Evolutionary conservation across 192 early-diverging fungal species (phyloP), one percentile per base, ranked within the genome.

Genomic region (Powellomyces hirtus): DNA sequence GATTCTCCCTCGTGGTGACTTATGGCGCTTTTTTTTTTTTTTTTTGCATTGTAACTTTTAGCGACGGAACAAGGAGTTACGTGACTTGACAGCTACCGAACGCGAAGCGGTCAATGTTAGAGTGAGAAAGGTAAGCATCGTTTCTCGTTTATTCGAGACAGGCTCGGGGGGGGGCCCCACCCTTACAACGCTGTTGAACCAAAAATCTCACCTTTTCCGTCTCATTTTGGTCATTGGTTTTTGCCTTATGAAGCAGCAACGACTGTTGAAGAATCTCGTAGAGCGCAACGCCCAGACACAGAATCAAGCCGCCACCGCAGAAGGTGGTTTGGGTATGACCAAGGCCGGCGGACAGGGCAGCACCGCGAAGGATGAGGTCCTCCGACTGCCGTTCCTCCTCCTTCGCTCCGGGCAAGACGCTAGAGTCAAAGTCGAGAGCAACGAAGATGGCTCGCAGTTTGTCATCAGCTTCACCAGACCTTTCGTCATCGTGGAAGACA

Each of bases 321-420:
- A 49, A 7, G 14, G 26, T 3, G 26, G 46, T 49, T 24, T 49
- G 2, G 46, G 14, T 20, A 18, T n/a, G 16, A 29, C 31, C 22
- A 13, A 22, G 20, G 53, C 13, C 65, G n/a, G 13, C 6, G 14
- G 22, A 18, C 36, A 50, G 14, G 50, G 34, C 5, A 16, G 24
- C 50, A 46, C 18, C 38, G n/a, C 16, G 59, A 60, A 24, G 14
- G n/a, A n/a, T n/a, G 27, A 22, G 24, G 52, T n/a, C 50, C 4
- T 70, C n/a, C 59, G 18, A 20, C 24, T 70, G 13, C 68, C 68
- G 4, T 70, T 70, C 34, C 45, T 70, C 50, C 30, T 70, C 8
- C 1, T 70, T 18, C 37, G 60, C 5, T 70, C 59, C 59, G 16
- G 30, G 24, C 10, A n/a, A 2, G 58, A 59, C 49, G 58, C 58